A percentile compares a stretch with the other conserved stretches of the same genome.
Evolutionary conservation across 768 basidiomycete genomes (phyloP).

Genomic region (Rhodosporidiobolus odoratus): DNA sequence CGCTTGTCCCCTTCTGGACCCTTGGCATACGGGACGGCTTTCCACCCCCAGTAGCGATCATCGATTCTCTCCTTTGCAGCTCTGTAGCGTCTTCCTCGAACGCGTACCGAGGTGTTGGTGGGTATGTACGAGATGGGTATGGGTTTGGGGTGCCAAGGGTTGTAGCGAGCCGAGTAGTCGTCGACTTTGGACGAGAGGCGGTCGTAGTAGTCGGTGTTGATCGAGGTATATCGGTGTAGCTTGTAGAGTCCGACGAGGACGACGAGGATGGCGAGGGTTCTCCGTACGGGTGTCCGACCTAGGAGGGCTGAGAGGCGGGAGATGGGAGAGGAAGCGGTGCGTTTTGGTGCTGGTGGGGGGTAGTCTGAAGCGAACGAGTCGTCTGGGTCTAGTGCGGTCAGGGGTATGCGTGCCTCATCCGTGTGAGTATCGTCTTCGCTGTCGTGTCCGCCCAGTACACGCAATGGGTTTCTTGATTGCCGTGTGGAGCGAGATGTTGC

Average conservation of each 20-base stretch:
- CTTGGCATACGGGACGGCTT: slow-evolving; percentile 24
- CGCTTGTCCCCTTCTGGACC: slow-evolving; percentile 12
- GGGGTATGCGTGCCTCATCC: background rate
- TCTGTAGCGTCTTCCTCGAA: slow-evolving; percentile 10
- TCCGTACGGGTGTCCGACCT: background rate
- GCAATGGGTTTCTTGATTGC: background rate
- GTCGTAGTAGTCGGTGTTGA: background rate
- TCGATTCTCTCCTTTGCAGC: background rate
- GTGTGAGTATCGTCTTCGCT: background rate
- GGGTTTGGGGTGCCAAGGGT: slow-evolving; percentile 14
- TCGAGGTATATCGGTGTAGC: background rate
- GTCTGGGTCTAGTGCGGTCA: background rate
- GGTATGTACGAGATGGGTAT: background rate
- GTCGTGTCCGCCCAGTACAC: background rate
- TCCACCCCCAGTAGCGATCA: slow-evolving; percentile 21
- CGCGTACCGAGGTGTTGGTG: background rate
- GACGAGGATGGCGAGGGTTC: slow-evolving; percentile 17
- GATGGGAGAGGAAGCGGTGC: background rate
- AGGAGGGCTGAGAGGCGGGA: background rate
- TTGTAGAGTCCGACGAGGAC: slow-evolving; percentile 28
- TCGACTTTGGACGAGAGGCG: background rate
- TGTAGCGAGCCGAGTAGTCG: background rate
- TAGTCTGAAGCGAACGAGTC: background rate
- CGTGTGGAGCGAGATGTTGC: background rate
- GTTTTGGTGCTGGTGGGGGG: background rate